A percentile compares a stretch with the other conserved stretches of the same genome.
Evolutionary conservation across 805 yeast genomes (phyloP).

Genomic region (Saccharomycopsis sp.): DNA sequence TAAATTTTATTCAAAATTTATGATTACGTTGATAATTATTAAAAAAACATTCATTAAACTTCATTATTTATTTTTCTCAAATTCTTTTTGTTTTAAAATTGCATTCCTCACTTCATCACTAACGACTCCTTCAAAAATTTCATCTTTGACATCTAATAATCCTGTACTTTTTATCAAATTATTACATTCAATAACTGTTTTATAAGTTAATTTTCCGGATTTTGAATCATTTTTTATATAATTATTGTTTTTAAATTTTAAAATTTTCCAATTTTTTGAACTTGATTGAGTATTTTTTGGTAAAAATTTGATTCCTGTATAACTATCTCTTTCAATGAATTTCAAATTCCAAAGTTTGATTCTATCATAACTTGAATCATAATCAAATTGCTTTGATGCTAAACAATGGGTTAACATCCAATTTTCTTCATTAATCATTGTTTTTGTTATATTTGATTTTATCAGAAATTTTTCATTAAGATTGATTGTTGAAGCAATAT

Average conservation of each 20-base stretch:
- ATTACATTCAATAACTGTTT: constrained; percentile 36
- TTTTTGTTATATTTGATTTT: constrained; percentile 16
- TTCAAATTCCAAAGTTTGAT: constrained; percentile 36
- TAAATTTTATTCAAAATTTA: no score
- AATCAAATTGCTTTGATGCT: constrained; percentile 67
- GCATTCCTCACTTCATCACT: constrained; percentile 50
- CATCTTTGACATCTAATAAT: constrained; percentile 44
- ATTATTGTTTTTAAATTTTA: constrained; percentile 15
- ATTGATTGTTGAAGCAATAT: constrained; percentile 22
- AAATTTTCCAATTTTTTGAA: constrained; percentile 23
- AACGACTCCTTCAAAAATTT: constrained; percentile 46
- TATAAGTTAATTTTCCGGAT: constrained; percentile 31
- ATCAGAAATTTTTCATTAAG: constrained; percentile 7
- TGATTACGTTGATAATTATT: no score
- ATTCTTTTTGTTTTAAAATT: constrained; percentile 47
- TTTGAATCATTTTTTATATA: constrained; percentile 20
- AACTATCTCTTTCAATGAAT: constrained; percentile 60
- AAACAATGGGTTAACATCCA: constrained; percentile 82
- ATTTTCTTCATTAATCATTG: constrained; percentile 41
- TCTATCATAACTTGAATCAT: constrained; percentile 48
- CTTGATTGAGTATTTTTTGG: constrained; percentile 73
- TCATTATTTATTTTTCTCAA: constrained; percentile 25
- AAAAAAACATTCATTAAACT: no score
- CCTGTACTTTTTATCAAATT: constrained; percentile 54
- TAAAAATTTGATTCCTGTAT: constrained; percentile 71